Evolutionary conservation across 768 basidiomycete genomes (phyloP).

Genomic region (Butyriboletus loyo): DNA sequence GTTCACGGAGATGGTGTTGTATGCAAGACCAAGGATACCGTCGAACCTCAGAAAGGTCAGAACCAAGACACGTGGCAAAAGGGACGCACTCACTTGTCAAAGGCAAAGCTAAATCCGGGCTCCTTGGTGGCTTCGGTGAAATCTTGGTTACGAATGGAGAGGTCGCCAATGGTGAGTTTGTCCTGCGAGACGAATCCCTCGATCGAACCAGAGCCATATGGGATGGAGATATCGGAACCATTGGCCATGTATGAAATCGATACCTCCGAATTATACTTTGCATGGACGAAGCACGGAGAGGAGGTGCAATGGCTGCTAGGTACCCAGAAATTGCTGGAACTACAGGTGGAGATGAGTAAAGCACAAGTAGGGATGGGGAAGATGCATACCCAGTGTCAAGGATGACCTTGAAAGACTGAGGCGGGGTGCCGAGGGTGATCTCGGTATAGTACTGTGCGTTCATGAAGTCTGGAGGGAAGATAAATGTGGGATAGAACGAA

Average conservation of each 20-base stretch:
- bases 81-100: slow-evolving; percentile 69
- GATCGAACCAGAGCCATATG: slow-evolving; percentile 95
- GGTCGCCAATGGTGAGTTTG: slow-evolving; percentile 73
- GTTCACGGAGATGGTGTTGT: slow-evolving; percentile 95
- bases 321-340: slow-evolving; percentile 93
- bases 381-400: slow-evolving; percentile 78
- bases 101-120: slow-evolving; percentile 95
- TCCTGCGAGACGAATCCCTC: slow-evolving; percentile 94
- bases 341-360: slow-evolving; percentile 25
- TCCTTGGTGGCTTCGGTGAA: slow-evolving; percentile 97
- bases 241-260: slow-evolving; percentile 90
- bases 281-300: slow-evolving; percentile 91
- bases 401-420: slow-evolving; percentile 91
- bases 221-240: slow-evolving; percentile 84
- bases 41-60: slow-evolving; percentile 63
- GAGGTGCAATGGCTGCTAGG: slow-evolving; percentile 89
- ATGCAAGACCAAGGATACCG: slow-evolving; percentile 91
- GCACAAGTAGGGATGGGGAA: slow-evolving; percentile 18
- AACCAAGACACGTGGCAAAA: background rate
- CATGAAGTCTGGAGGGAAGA: slow-evolving; percentile 74
- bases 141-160: slow-evolving; percentile 69
- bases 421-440: slow-evolving; percentile 78
- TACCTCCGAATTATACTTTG: slow-evolving; percentile 78
- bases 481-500: background rate
- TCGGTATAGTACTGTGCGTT: slow-evolving; percentile 97